Percentiles rank a stretch among this genome's conserved stretches.
Conservation (phyloP, 306 rosid species). For the Begonia masoniana region DNA sequence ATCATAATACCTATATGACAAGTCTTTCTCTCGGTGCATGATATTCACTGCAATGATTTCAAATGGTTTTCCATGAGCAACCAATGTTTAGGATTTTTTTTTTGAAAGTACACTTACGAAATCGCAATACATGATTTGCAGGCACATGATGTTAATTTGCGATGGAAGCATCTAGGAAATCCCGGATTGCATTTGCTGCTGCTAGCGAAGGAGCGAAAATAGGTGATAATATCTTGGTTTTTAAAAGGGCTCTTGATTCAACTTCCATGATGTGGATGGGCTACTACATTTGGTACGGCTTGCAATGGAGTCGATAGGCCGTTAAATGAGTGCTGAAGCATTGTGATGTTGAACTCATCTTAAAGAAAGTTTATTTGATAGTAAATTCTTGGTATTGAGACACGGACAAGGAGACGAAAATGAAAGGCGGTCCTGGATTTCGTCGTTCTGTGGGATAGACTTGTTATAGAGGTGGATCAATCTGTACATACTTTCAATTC, state of each 20-base stretch:
- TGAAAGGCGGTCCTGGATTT: too few species aligned
- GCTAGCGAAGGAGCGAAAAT: slow-evolving; percentile 38
- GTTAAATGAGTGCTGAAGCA: slow-evolving; percentile 12
- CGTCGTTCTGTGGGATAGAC: too few species aligned
- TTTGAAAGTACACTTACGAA: neutral
- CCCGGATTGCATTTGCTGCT: slow-evolving; percentile 63
- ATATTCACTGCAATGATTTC: too few species aligned
- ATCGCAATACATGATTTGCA: slow-evolving; percentile 21
- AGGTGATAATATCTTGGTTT: slow-evolving; percentile 53
- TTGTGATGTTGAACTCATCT: neutral
- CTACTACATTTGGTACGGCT: slow-evolving; percentile 65
- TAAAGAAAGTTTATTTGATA: neutral
- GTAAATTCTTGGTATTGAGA: neutral
- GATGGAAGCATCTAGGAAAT: slow-evolving; percentile 93
- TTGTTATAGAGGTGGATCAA: neutral
- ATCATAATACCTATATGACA: too few species aligned
- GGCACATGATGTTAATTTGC: slow-evolving; percentile 76
- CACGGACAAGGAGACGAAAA: neutral
- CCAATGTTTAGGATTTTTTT: neutral
- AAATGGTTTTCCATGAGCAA: too few species aligned
- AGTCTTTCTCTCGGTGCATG: too few species aligned
- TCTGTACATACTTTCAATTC: neutral
- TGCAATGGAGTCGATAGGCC: slow-evolving; percentile 61
- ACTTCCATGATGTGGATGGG: slow-evolving; percentile 86
- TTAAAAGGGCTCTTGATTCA: slow-evolving; percentile 85